Evolutionary conservation across 495 filamentous ascomycete genomes (phyloP), one percentile per base, ranked within the genome.

Genomic region (Talaromyces adpressus): DNA sequence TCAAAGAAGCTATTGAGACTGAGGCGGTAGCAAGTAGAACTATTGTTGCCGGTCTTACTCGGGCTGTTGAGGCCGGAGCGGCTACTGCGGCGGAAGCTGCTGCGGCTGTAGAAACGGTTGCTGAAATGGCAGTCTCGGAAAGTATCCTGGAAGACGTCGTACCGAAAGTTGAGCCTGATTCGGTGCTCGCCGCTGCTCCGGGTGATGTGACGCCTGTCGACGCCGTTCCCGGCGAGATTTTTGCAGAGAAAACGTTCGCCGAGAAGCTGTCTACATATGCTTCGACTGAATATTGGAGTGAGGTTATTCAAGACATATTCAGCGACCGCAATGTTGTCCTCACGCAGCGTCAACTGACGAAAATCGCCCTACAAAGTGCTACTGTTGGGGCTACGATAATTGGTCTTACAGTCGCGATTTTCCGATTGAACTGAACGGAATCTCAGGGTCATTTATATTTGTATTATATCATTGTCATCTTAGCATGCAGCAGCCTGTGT

Each of bases 1-100:
- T 98, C 53, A 86, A 85, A 62, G 87, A 88, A 68, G 89, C 91
- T 1, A 78, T 98, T 49, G 92, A 95, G 45, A 87, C 88, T 67
- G 91, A 91, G 68, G 84, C 85, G 66, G 65, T 68, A 6, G 64
- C 73, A 3, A 67, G 63, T 57, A 66, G 68, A 60, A 57, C 52
- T 25, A 61, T 62, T 49, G 58, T 57, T 29, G 59, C 59, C 12
- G 64, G 57, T n/a, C 62, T 66, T 9, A 65, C 69, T 23, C 70
- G 66, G 49, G 59, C 68, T 49, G 67, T 64, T 14, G 67, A 71
- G 67, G 66, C 63, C 52, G n/a, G 63, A 68, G 30, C 62, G 49
- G 57, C 72, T 59, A 25, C 68, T 69, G 49, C 61, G 61, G 57
- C 57, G 57, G 47, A 60, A 12, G 56, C 41, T 56, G 59, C 54